Percentiles rank a stretch among this genome's conserved stretches.
These are phyloP conservation scores for Starmerella gropengiesseri DNA, from an alignment of 805 yeast genomes.

Conservation along the genomic window DNA sequence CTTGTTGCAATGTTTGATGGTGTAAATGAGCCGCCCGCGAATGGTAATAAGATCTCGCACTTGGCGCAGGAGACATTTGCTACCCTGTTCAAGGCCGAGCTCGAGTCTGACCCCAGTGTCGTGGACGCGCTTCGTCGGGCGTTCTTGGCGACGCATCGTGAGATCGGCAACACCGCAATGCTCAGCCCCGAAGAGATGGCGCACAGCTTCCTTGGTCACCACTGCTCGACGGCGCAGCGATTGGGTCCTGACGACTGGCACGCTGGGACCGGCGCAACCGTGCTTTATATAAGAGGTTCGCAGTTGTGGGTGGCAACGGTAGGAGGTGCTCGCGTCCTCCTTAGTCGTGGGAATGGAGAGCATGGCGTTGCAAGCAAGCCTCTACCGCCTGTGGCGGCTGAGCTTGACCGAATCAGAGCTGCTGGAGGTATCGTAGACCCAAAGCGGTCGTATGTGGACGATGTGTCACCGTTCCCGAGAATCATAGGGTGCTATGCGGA, in stretches of 20 bases:
- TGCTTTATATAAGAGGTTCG: conserved; percentile 63
- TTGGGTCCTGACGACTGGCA: conserved; percentile 55
- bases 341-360: conserved; percentile 74
- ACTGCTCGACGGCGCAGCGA: conserved; percentile 42
- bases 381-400: conserved; percentile 59
- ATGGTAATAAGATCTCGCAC: conserved; percentile 43
- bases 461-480: conserved; percentile 63
- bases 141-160: conserved; percentile 69
- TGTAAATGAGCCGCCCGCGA: conserved; percentile 35
- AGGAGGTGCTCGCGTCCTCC: conserved; percentile 79
- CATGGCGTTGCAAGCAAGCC: conserved; percentile 75
- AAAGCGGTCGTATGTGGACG: conserved; percentile 73
- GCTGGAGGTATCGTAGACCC: conserved; percentile 86
- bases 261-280: conserved; percentile 78
- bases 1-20: conserved; percentile 82
- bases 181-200: conserved; percentile 26
- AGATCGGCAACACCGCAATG: conserved; percentile 46
- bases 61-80: conserved; percentile 64
- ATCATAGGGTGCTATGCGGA: conserved; percentile 84
- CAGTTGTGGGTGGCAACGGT: conserved; percentile 70
- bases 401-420: conserved; percentile 62
- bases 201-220: conserved; percentile 39
- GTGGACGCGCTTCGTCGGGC: conserved; percentile 73
- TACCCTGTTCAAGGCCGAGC: conserved; percentile 54
- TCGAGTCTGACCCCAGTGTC: conserved; percentile 44